Evolutionary conservation across 177 flowering plant species (phyloP).

Genomic region (Vitis hybrid): DNA sequence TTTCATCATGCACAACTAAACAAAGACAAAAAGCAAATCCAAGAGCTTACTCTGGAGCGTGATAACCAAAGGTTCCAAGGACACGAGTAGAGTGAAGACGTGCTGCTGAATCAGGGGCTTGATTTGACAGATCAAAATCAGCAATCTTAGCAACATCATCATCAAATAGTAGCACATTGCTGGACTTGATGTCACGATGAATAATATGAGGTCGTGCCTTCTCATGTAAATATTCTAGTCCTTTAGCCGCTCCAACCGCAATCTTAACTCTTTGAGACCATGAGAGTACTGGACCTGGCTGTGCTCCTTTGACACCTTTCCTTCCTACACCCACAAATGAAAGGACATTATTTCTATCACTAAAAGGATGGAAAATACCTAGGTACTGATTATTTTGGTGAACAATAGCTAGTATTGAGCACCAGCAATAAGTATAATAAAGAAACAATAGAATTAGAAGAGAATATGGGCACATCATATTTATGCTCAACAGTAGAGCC

Average conservation of each 20-base stretch:
- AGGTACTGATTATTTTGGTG: too few relatives aligned
- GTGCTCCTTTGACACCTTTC: slow-evolving; percentile 74
- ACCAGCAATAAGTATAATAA: too few relatives aligned
- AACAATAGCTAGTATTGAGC: too few relatives aligned
- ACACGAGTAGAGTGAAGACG: slow-evolving; percentile 89
- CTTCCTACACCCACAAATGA: slow-evolving; percentile 34
- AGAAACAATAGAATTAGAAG: too few relatives aligned
- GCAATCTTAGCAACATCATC: slow-evolving; percentile 72
- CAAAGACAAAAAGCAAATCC: not conserved
- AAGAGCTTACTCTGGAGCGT: slow-evolving; percentile 77
- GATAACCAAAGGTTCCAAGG: slow-evolving; percentile 79
- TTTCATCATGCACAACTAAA: not conserved
- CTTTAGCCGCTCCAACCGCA: slow-evolving; percentile 80
- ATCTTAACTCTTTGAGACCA: slow-evolving; percentile 83
- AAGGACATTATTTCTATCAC: too few relatives aligned
- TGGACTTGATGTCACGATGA: slow-evolving; percentile 72
- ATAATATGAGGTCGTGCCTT: slow-evolving; percentile 59
- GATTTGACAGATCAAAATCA: slow-evolving; percentile 76
- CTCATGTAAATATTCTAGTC: slow-evolving; percentile 78
- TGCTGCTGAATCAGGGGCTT: slow-evolving; percentile 73
- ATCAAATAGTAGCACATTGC: slow-evolving; percentile 64
- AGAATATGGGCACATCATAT: too few relatives aligned
- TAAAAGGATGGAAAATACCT: too few relatives aligned
- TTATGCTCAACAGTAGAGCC: too few relatives aligned
- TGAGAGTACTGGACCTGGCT: slow-evolving; percentile 69